Conservation (phyloP, 2,329 filamentous ascomycete species). For the Talaromyces piceae region DNA sequence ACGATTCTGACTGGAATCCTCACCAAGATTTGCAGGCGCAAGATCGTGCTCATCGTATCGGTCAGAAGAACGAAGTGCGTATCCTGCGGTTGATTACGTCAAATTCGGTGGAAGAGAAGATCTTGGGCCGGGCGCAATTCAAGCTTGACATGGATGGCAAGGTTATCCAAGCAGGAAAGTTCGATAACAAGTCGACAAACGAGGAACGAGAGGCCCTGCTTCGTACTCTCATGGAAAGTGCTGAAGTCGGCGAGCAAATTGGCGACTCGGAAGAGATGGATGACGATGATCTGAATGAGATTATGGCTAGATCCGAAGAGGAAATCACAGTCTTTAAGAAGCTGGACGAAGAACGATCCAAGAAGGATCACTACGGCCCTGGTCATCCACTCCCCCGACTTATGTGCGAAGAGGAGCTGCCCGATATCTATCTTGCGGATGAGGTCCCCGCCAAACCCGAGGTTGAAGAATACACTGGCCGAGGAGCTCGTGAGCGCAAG, state of each 20-base stretch:
- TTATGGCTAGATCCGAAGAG: conserved; percentile 78
- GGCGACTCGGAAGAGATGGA: conserved; percentile 97
- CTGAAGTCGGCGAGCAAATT: conserved; percentile 59
- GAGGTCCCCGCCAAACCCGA: conserved; percentile 75
- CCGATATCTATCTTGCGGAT: conserved; percentile 87
- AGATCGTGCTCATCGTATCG: conserved; percentile 99
- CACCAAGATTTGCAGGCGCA: conserved; percentile 98
- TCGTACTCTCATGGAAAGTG: conserved; percentile 81
- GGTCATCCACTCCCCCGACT: conserved; percentile 65
- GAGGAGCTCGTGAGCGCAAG: conserved; percentile 89
- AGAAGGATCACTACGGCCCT: conserved; percentile 64
- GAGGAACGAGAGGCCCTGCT: conserved; percentile 97
- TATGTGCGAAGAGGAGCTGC: conserved; percentile 79
- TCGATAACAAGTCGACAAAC: conserved; percentile 98
- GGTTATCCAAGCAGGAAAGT: conserved; percentile 97
- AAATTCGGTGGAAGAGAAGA: conserved; percentile 97
- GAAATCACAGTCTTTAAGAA: conserved; percentile 73
- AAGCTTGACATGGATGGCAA: conserved; percentile 99
- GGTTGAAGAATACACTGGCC: conserved; percentile 68
- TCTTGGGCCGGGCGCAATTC: conserved; percentile 90
- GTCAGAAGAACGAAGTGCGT: conserved; percentile 98
- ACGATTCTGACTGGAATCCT: conserved; percentile 99
- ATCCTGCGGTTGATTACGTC: conserved; percentile 93
- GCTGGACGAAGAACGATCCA: conserved; percentile 68
- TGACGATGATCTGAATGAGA: conserved; percentile 91